Evolutionary conservation across 2,329 filamentous ascomycete genomes (phyloP).

Genomic region (Beauveria brongniartii): DNA sequence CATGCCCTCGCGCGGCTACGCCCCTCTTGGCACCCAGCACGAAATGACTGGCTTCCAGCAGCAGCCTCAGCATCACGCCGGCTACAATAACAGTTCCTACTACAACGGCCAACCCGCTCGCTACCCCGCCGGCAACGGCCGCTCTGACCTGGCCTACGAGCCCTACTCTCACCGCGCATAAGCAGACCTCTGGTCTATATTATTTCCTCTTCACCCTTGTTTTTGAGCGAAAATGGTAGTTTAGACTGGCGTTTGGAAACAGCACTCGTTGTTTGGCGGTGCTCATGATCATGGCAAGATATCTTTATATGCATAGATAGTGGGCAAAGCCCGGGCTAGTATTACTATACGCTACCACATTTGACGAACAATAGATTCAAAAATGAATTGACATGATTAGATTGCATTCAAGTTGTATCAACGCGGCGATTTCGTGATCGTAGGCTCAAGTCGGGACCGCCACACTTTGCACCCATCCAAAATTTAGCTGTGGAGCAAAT

Average conservation of each 20-base stretch:
- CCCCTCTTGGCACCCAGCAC: slow-evolving; percentile 26
- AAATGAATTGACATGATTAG: background rate
- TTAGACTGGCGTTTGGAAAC: slow-evolving; percentile 8
- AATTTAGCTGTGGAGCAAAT: slow-evolving; percentile 8
- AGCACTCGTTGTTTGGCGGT: background rate
- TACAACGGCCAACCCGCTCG: slow-evolving; percentile 25
- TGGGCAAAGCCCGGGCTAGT: background rate
- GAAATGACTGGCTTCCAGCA: slow-evolving; percentile 32
- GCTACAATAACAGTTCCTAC: slow-evolving; percentile 7
- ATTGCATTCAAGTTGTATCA: background rate
- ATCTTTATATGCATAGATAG: slow-evolving; percentile 7
- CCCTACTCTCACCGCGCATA: slow-evolving; percentile 53
- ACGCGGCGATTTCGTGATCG: background rate
- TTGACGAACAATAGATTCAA: background rate
- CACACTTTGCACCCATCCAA: background rate
- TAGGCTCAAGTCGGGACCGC: background rate
- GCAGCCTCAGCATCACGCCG: slow-evolving; percentile 20
- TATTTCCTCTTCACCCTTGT: background rate
- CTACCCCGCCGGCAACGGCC: slow-evolving; percentile 33
- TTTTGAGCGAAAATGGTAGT: background rate
- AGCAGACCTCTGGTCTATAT: slow-evolving; percentile 12
- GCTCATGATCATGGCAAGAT: slow-evolving; percentile 9
- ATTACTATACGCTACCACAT: background rate
- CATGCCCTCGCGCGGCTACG: slow-evolving; percentile 31
- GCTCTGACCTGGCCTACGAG: slow-evolving; percentile 52